These are phyloP conservation scores for Galerina sulciceps DNA, from an alignment of 768 basidiomycete genomes.

Conservation along the genomic window DNA sequence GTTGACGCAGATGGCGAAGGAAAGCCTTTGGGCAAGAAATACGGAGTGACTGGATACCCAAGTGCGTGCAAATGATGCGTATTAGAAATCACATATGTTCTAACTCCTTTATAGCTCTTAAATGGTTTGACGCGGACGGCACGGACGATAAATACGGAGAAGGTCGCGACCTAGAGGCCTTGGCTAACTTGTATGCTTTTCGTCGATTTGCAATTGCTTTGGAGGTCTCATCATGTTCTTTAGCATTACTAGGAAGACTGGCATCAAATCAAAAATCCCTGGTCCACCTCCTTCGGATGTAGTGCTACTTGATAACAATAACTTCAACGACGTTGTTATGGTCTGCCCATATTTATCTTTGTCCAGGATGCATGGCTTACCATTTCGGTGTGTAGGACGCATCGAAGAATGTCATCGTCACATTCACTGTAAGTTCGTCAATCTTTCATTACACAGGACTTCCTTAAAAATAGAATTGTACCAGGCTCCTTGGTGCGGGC, in stretches of 20 bases:
- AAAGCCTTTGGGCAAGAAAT: constrained; percentile 74
- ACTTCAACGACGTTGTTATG: constrained; percentile 77
- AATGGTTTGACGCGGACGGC: constrained; percentile 85
- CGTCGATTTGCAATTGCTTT: background rate
- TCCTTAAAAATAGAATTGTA: too few relatives aligned
- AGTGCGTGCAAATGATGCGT: constrained; percentile 58
- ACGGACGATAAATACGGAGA: constrained; percentile 71
- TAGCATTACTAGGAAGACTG: constrained; percentile 77
- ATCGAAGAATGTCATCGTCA: constrained; percentile 82
- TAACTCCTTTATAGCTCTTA: constrained; percentile 64
- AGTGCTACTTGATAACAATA: constrained; percentile 66
- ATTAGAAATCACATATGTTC: background rate
- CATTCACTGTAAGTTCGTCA: constrained; percentile 64
- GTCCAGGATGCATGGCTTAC: background rate
- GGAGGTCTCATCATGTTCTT: background rate
- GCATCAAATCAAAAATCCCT: constrained; percentile 87
- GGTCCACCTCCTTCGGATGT: constrained; percentile 79
- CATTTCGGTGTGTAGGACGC: constrained; percentile 46
- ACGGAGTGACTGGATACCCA: constrained; percentile 83
- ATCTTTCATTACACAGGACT: too few relatives aligned
- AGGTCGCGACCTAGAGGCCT: constrained; percentile 79
- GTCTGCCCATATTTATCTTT: constrained; percentile 36
- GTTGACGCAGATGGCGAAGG: constrained; percentile 92
- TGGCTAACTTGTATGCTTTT: constrained; percentile 71
- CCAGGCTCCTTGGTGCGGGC: constrained; percentile 85